phyloP scores from a whole-genome alignment of 371 early-diverging fungal genomes.

The Enterocytospora artemiae region DNA sequence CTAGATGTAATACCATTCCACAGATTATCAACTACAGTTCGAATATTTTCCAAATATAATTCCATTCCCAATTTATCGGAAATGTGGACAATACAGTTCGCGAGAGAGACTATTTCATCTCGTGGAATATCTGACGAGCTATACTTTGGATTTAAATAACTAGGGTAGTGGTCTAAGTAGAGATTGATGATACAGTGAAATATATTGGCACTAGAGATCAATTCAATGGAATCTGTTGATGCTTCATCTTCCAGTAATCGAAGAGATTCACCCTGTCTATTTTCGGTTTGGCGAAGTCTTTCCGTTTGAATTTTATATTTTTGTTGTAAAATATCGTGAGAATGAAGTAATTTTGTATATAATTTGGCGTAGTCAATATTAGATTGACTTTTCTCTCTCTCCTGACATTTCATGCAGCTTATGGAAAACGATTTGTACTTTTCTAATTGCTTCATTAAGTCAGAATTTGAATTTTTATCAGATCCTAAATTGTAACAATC shows the following conservation, averaged over 20 bases:
- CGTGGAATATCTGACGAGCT: constrained; percentile 20
- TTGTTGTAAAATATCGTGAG: constrained; percentile 10
- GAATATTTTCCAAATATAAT: background rate
- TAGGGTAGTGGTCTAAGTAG: constrained; percentile 39
- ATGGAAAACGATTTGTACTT: no score
- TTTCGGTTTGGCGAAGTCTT: background rate
- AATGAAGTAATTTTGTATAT: no score
- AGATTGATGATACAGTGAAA: constrained; percentile 27
- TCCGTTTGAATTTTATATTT: background rate
- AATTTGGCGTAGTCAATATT: no score
- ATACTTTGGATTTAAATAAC: constrained; percentile 32
- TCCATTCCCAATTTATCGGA: constrained; percentile 3
- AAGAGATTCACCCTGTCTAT: background rate
- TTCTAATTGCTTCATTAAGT: no score
- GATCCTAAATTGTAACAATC: no score
- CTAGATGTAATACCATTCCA: background rate
- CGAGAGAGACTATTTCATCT: constrained; percentile 34
- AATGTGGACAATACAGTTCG: constrained; percentile 24
- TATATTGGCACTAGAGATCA: constrained; percentile 19
- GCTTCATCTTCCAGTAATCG: constrained; percentile 1
- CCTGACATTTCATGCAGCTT: no score
- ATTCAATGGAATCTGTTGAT: background rate
- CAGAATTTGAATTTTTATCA: no score
- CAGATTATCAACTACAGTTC: background rate
- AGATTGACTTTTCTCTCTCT: no score